phyloP scores from a whole-genome alignment of 345 rosid species.

The Eucalyptus caleyi region DNA sequence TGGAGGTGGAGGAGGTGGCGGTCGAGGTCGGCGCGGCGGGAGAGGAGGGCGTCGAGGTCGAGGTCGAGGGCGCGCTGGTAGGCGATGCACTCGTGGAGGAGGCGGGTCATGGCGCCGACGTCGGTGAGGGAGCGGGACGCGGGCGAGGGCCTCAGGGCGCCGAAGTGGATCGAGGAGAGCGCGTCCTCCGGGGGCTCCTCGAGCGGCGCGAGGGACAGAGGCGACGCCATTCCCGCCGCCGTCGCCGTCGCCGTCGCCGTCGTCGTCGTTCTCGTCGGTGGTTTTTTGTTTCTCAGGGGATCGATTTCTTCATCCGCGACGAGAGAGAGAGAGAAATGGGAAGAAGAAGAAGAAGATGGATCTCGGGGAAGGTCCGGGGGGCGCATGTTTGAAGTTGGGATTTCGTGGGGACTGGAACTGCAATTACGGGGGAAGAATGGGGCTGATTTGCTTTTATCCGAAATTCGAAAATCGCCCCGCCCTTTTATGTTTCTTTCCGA shows the following conservation, averaged over 20 bases:
- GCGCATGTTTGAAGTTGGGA: neutral
- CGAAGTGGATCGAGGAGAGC: conserved; percentile 33
- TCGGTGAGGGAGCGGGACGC: conserved; percentile 75
- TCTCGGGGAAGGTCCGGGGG: neutral
- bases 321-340: neutral
- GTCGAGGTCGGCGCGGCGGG: conserved; percentile 76
- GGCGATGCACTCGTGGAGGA: conserved; percentile 96
- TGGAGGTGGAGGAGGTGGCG: conserved; percentile 61
- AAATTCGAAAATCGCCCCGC: neutral
- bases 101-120: conserved; percentile 96
- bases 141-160: conserved; percentile 53
- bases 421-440: neutral
- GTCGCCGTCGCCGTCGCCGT: neutral
- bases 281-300: neutral
- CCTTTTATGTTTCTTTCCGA: neutral
- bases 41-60: conserved; percentile 68
- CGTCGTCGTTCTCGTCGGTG: neutral
- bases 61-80: conserved; percentile 82
- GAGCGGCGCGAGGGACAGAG: neutral
- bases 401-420: neutral
- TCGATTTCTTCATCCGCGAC: neutral
- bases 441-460: neutral
- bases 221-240: neutral
- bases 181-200: neutral
- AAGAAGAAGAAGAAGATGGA: neutral